phyloP scores from a whole-genome alignment of 2,329 filamentous ascomycete genomes.

The Sarocladium strictum region DNA sequence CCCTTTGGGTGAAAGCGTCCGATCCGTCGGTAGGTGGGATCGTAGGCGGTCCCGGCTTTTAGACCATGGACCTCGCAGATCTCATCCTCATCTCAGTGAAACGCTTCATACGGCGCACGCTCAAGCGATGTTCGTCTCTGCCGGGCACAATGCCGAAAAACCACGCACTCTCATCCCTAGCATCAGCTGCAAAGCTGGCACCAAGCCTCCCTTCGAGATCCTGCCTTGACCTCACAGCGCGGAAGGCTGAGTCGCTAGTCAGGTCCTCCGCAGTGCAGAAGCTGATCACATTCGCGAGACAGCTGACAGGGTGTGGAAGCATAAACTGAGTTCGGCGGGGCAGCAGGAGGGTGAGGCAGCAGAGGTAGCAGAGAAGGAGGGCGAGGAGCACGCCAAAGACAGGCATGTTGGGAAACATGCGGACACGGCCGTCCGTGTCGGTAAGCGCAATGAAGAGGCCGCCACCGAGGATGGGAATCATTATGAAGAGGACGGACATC shows the following conservation, averaged over 20 bases:
- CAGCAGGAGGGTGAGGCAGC: slow-evolving; percentile 56
- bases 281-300: slow-evolving; percentile 69
- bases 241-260: slow-evolving; percentile 66
- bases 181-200: slow-evolving; percentile 32
- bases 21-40: too few relatives aligned
- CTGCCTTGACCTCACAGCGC: slow-evolving; percentile 56
- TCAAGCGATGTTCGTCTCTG: slow-evolving; percentile 34
- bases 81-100: slow-evolving; percentile 34
- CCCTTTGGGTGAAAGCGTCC: too few relatives aligned
- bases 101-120: slow-evolving; percentile 36
- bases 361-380: slow-evolving; percentile 63
- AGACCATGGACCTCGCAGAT: slow-evolving; percentile 19
- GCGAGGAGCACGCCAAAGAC: slow-evolving; percentile 68
- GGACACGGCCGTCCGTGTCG: slow-evolving; percentile 40
- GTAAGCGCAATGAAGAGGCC: slow-evolving; percentile 72
- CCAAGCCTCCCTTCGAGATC: slow-evolving; percentile 67
- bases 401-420: slow-evolving; percentile 67
- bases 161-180: slow-evolving; percentile 46
- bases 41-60: too few relatives aligned
- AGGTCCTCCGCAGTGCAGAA: slow-evolving; percentile 71
- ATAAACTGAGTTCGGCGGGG: slow-evolving; percentile 55
- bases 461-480: slow-evolving; percentile 62
- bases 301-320: slow-evolving; percentile 68
- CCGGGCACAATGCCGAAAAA: slow-evolving; percentile 38
- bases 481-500: slow-evolving; percentile 51